Conservation (phyloP, 768 basidiomycete species). For the Termitomyces sp. region DNA sequence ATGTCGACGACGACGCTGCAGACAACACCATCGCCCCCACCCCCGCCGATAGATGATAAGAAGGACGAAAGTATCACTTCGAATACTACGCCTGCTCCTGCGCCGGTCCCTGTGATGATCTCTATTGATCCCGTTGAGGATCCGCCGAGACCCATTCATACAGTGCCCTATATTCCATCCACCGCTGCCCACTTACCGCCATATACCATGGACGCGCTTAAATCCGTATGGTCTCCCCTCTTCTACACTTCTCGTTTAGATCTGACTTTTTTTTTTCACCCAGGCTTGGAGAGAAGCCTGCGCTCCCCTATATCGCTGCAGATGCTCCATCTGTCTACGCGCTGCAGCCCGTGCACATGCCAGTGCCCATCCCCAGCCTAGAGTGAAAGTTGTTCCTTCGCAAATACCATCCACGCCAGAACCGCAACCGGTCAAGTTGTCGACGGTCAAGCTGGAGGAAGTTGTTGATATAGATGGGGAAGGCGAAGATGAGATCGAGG, state of each 20-base stretch:
- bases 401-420: constrained; percentile 3
- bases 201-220: constrained; percentile 55
- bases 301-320: constrained; percentile 64
- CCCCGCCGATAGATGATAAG: constrained; percentile 44
- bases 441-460: constrained; percentile 11
- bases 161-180: constrained; percentile 66
- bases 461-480: constrained; percentile 15
- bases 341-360: constrained; percentile 51
- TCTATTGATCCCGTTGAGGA: constrained; percentile 58
- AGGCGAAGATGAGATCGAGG: constrained; percentile 21
- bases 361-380: constrained; percentile 4
- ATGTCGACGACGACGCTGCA: constrained; percentile 69
- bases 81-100: constrained; percentile 9
- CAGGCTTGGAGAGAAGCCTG: constrained; percentile 77
- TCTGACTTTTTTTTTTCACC: constrained; percentile 1
- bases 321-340: constrained; percentile 70
- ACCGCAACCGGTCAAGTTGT: neutral
- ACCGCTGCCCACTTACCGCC: constrained; percentile 49
- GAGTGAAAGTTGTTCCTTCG: neutral
- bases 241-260: constrained; percentile 1
- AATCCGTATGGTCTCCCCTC: constrained; percentile 38
- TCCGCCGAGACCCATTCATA: constrained; percentile 53
- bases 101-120: constrained; percentile 22
- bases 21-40: constrained; percentile 76
- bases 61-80: constrained; percentile 32